Base-by-base conservation (phyloP, 352 stramenopile species). In the Phytophthora cajani region DNA sequence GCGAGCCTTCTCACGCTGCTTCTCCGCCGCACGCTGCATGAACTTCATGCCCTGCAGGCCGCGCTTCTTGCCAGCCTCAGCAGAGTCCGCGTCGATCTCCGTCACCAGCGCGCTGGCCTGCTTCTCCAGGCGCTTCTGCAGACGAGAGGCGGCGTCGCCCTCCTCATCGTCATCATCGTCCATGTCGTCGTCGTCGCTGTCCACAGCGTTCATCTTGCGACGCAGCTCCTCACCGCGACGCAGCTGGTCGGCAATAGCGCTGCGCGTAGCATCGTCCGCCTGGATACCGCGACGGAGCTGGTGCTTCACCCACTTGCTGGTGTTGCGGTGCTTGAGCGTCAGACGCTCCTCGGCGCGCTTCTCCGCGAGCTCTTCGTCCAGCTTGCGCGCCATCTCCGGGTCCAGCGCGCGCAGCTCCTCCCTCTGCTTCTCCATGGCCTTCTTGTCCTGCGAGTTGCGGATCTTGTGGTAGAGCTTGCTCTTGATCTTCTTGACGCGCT, bases 401-500 rank as follows among this genome's bases (percentile, higher is more conserved):
- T 97, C 90, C 4, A 94, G 67, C 47, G 80, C 75, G n/a, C 88
- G 86, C 42, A 97, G 74, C 59, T 92, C 79, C 38, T 94, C 80
- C 56, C 78, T 85, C 56, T 98, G 94, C 47, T 93, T 94, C 30
- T 98, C 90, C 63, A 95, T 85, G 10, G 91, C 72, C 62, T 93
- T 89, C 63, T 90, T 89, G 75, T 93, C 79, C 69, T 99, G 90
- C 58, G 93, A 91, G 77, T 99, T 99, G 55, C 95, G 88, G 71
- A 99, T 99, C 74, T 98, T 98, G 71, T 98, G 93, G 86, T 99
- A 99, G 33, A 99, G 94, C 74, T 99, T 99, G 36, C 93, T 99
- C 82, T 99, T 99, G 75, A 99, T 99, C 82, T 99, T 99, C 83
- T 99, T 99, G 30, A 99, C 96, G 33, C 98, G 96, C 71, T 98